Base-by-base conservation (phyloP, 2,329 filamentous ascomycete genomes). In the Clarireedia sp. region DNA sequence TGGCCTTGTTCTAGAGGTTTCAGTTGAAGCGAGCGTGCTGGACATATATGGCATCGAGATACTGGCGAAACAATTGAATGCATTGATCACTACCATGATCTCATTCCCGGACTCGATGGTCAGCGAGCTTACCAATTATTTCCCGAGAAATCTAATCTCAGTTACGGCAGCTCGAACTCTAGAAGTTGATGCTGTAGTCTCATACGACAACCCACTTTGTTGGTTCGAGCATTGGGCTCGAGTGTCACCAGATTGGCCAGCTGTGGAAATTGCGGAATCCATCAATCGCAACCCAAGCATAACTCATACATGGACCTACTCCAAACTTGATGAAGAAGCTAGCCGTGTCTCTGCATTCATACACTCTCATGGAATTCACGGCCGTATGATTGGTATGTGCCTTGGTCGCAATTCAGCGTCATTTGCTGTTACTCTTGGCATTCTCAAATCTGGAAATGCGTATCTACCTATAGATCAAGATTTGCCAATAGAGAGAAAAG, bases 321-420 rank as follows among this genome's bases (percentile, higher is more conserved):
- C 23, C 5, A 29, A 24, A 24, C 38, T 41, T 3, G 26, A 50
- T n/a, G n/a, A 24, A 12, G 48, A 50, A 16, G 48, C 37, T 1
- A 50, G 40, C 5, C 37, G 48, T 5, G 48, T 50, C 9, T 19
- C 29, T 6, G n/a, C 10, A 26, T 50, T 50, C 6, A 50, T 50
- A 9, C 5, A 37, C 3, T 41, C 48, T 17, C 23, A 29, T 26
- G 37, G 48, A 26, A 50, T 50, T n/a, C 36, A 50, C 16, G 36
- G 36, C 12, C 48, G 48, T 16, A 50, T 50, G 48, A 41, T 50
- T 17, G 37, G 48, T 26, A 50, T 50, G 48, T 50, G 48, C 24
- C 48, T 50, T 3, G 48, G 48, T 1, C 48, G 37, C 23, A 50
- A 19, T 6, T 19, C 41, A 6, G 37, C 21, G 1, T 19, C 48